Evolutionary conservation across 23 red algal genomes (phyloP).

Genomic region (Gracilaria domingensis): DNA sequence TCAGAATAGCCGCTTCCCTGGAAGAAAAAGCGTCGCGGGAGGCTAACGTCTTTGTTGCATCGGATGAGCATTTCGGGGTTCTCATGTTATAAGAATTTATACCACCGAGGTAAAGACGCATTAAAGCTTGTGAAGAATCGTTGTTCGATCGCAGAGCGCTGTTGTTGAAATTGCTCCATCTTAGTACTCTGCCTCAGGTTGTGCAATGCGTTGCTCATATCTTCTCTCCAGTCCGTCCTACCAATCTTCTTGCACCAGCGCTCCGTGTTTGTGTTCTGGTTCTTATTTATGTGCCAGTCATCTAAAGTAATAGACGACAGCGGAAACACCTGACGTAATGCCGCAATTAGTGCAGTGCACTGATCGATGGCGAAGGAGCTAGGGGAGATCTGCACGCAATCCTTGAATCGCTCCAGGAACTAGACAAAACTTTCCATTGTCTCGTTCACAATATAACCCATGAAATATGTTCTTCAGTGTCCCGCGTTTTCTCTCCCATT

Average conservation of each 20-base stretch:
- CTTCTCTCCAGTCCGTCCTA: neutral
- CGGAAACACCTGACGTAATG: no score
- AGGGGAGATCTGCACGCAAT: neutral
- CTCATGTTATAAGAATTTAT: conserved; percentile 24
- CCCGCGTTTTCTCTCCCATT: no score
- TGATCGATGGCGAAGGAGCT: neutral
- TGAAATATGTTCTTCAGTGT: no score
- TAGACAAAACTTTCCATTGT: neutral
- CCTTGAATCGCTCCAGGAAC: neutral
- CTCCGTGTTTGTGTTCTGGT: neutral
- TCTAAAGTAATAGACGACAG: no score
- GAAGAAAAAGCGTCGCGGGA: conserved; percentile 3
- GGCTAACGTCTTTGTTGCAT: neutral
- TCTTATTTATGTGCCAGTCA: no score
- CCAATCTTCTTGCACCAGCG: neutral
- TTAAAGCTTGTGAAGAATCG: neutral
- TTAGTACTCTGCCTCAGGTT: neutral
- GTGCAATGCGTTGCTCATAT: neutral
- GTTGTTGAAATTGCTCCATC: neutral
- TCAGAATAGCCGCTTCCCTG: neutral
- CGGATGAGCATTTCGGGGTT: neutral
- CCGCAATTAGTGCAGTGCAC: neutral
- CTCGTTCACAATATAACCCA: no score
- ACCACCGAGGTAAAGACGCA: neutral
- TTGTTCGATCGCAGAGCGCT: neutral